These are phyloP conservation scores for Chrysosphaeria jannelii DNA, from an alignment of 2,329 filamentous ascomycete species.

Conservation along the genomic window DNA sequence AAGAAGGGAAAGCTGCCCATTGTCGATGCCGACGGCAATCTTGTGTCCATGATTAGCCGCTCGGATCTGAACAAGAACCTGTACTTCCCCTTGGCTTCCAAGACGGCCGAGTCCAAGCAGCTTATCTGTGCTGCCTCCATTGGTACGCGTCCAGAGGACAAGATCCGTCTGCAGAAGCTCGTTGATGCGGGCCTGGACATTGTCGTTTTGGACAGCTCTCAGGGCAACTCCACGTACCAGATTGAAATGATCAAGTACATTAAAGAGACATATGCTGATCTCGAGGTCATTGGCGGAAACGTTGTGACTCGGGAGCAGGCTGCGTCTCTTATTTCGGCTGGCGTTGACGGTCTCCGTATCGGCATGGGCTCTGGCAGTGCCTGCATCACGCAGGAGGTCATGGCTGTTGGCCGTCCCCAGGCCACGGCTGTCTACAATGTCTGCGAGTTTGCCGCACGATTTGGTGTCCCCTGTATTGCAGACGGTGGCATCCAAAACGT, in stretches of 20 bases:
- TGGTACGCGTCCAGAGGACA: constrained; percentile 83
- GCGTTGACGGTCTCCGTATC: constrained; percentile 86
- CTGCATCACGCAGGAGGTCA: constrained; percentile 98
- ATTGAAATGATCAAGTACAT: constrained; percentile 94
- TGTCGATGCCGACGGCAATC: constrained; percentile 53
- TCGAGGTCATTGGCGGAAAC: constrained; percentile 95
- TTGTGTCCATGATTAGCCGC: constrained; percentile 74
- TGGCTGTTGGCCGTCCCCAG: constrained; percentile 93
- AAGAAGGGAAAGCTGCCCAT: constrained; percentile 98
- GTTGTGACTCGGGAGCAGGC: constrained; percentile 95
- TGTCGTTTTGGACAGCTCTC: constrained; percentile 81
- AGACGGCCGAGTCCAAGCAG: constrained; percentile 91
- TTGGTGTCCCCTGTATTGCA: constrained; percentile 92
- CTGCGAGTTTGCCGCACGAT: constrained; percentile 62
- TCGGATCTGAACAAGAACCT: constrained; percentile 98
- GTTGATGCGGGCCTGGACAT: constrained; percentile 89
- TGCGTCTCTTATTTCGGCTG: constrained; percentile 68
- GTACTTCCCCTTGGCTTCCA: constrained; percentile 85
- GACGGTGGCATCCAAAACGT: constrained; percentile 97
- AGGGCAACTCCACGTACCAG: constrained; percentile 97
- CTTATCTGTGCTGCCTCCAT: constrained; percentile 85
- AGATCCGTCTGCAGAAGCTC: constrained; percentile 54
- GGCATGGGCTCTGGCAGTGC: constrained; percentile 96
- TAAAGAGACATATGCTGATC: constrained; percentile 55
- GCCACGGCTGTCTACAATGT: constrained; percentile 81